These are phyloP conservation scores for Rosa chinensis DNA, from an alignment of 306 rosid species.

Conservation along the genomic window DNA sequence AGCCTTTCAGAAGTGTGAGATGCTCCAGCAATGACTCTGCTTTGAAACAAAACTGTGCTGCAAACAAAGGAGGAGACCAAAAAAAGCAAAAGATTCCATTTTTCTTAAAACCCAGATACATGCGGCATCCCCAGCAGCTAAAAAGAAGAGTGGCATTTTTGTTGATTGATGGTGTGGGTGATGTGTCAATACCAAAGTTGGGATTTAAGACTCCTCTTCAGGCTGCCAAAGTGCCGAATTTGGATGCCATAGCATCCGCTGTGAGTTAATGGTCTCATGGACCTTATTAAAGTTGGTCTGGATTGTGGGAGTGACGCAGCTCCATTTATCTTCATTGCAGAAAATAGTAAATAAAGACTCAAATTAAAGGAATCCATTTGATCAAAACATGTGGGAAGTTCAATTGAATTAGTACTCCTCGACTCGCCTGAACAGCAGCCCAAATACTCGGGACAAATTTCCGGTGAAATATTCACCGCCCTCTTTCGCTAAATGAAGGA, in stretches of 20 bases:
- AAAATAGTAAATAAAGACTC: too few relatives aligned
- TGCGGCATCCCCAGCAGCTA: constrained; percentile 51
- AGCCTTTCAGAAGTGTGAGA: constrained; percentile 18
- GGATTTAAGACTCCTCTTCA: constrained; percentile 85
- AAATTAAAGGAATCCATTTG: too few relatives aligned
- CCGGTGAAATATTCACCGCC: too few relatives aligned
- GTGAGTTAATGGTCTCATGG: constrained; percentile 91
- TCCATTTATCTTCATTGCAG: constrained; percentile 10
- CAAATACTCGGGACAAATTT: too few relatives aligned
- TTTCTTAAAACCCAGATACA: constrained; percentile 16
- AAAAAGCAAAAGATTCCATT: too few relatives aligned
- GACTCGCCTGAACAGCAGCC: too few relatives aligned
- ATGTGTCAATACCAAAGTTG: constrained; percentile 75
- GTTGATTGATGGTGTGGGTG: constrained; percentile 22
- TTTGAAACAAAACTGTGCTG: not conserved
- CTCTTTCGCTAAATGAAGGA: too few relatives aligned
- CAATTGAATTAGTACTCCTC: too few relatives aligned
- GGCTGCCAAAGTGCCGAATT: constrained; percentile 70
- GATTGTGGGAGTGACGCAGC: constrained; percentile 98
- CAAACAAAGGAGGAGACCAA: not conserved
- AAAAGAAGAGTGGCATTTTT: constrained; percentile 91
- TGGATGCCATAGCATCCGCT: constrained; percentile 88
- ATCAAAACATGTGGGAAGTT: too few relatives aligned
- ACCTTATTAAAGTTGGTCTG: constrained; percentile 93
- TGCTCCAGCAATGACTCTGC: constrained; percentile 23